These are phyloP conservation scores for Verticillium klebahnii DNA, from an alignment of 2,329 filamentous ascomycete species.

Conservation along the genomic window DNA sequence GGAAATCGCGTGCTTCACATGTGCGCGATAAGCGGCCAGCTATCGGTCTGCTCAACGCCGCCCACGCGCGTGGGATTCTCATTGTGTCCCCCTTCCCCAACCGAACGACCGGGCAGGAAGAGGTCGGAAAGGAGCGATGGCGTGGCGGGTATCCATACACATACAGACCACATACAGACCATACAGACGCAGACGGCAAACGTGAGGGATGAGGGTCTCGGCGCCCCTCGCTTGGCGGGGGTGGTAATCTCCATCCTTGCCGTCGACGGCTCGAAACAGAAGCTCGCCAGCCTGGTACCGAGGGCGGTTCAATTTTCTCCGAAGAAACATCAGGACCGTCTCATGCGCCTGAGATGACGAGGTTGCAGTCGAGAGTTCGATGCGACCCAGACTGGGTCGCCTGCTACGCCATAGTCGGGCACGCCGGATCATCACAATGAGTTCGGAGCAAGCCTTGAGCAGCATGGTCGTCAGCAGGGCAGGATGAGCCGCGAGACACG, in stretches of 20 bases:
- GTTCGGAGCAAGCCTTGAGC: no score
- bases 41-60: not conserved
- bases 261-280: not conserved
- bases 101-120: no score
- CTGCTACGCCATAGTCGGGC: not conserved
- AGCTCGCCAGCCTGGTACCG: not conserved
- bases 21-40: not conserved
- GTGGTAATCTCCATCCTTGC: not conserved
- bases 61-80: no score
- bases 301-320: not conserved
- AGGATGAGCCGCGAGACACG: not conserved
- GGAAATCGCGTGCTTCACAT: not conserved
- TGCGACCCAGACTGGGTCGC: not conserved
- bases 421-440: not conserved
- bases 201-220: not conserved
- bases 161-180: no score
- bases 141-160: no score
- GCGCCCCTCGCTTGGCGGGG: not conserved
- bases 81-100: no score
- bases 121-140: no score
- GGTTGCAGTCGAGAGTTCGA: constrained; percentile 1
- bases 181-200: no score
- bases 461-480: no score
- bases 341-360: constrained; percentile 3
- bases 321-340: not conserved